phyloP scores from a whole-genome alignment of 2,329 filamentous ascomycete species.

The Monilinia aucupariae region DNA sequence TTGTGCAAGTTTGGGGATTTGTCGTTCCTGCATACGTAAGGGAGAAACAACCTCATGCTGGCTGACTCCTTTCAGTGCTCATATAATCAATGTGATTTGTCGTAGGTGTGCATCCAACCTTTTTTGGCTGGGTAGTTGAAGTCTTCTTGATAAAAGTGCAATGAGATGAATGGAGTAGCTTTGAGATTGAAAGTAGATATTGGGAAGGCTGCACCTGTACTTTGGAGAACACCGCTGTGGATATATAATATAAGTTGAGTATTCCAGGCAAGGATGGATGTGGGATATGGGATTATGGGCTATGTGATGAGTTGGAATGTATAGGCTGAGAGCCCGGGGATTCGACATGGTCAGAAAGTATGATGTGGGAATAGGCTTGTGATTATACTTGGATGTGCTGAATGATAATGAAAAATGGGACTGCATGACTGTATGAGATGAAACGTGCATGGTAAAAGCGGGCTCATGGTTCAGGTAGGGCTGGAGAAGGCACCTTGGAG shows the following conservation, averaged over 20 bases:
- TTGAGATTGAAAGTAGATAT: neutral
- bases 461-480: neutral
- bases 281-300: neutral
- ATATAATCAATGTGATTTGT: neutral
- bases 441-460: neutral
- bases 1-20: neutral
- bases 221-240: neutral
- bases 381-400: neutral
- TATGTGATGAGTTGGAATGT: neutral
- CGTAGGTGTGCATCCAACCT: neutral
- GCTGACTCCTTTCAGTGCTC: neutral
- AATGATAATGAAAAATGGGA: neutral
- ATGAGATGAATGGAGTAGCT: neutral
- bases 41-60: too few species aligned
- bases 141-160: neutral
- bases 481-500: neutral
- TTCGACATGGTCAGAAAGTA: neutral
- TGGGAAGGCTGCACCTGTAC: neutral
- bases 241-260: neutral
- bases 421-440: neutral
- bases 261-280: neutral
- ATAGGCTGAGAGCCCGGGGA: neutral
- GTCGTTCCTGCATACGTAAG: neutral
- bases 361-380: neutral
- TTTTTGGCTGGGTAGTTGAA: neutral